These are phyloP conservation scores for Sclerotinia sclerotiorum DNA, from an alignment of 2,329 filamentous ascomycete genomes.

Conservation along the genomic window DNA sequence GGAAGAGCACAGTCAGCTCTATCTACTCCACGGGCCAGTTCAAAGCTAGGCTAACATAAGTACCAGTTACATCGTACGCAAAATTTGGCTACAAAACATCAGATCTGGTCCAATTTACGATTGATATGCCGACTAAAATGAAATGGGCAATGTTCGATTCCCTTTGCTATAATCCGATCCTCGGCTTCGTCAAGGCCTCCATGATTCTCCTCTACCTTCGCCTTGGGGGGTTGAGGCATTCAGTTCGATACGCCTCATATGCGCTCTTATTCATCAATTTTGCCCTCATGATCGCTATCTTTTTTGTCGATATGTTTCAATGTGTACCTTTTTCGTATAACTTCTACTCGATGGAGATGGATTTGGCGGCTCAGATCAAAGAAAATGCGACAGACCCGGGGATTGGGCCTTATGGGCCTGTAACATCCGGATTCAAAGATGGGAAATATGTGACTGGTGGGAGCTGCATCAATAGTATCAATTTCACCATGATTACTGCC, in stretches of 20 bases:
- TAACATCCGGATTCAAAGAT: conserved; percentile 27
- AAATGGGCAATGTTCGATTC: conserved; percentile 38
- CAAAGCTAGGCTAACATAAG: neutral
- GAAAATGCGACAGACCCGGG: conserved; percentile 20
- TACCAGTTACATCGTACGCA: conserved; percentile 27
- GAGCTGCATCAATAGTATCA: conserved; percentile 26
- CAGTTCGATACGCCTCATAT: conserved; percentile 21
- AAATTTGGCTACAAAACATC: conserved; percentile 29
- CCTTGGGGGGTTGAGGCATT: conserved; percentile 41
- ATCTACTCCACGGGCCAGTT: neutral
- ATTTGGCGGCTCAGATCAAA: conserved; percentile 19
- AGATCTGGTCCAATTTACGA: conserved; percentile 18
- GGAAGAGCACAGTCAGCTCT: neutral
- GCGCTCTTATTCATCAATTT: conserved; percentile 33
- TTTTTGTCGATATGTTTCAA: conserved; percentile 45
- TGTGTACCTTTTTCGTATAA: conserved; percentile 35
- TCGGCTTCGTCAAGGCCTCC: conserved; percentile 49
- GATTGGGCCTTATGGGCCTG: conserved; percentile 10
- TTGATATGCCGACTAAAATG: neutral
- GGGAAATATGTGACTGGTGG: conserved; percentile 28
- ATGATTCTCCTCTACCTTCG: conserved; percentile 48
- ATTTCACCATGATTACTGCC: conserved; percentile 28
- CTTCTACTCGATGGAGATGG: conserved; percentile 24
- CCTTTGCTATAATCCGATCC: conserved; percentile 47
- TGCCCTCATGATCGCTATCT: conserved; percentile 41